Evolutionary conservation across 495 filamentous ascomycete genomes (phyloP).

Genomic region (Pseudomonodictys pantanalensis): DNA sequence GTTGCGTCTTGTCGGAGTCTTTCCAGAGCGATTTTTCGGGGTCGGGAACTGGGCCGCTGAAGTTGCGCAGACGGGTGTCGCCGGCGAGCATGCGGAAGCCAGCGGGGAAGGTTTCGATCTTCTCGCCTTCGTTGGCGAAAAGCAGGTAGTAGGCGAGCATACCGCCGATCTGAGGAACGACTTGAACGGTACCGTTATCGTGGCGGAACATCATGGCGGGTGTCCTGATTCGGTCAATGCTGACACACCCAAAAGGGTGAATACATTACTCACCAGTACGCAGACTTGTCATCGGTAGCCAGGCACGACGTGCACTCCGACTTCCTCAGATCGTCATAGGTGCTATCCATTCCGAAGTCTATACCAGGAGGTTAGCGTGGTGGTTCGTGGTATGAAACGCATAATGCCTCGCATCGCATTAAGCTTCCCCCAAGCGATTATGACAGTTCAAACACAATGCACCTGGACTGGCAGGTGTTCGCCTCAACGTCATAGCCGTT

Average conservation of each 20-base stretch:
- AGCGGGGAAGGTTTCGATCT: slow-evolving; percentile 71
- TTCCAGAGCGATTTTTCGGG: slow-evolving; percentile 71
- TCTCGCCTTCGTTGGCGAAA: slow-evolving; percentile 46
- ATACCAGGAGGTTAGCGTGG: neutral
- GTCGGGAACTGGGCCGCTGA: slow-evolving; percentile 66
- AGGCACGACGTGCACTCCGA: slow-evolving; percentile 57
- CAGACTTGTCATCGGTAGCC: slow-evolving; percentile 59
- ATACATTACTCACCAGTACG: slow-evolving; percentile 53
- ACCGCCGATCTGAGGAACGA: slow-evolving; percentile 56
- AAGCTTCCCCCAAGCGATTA: slow-evolving; percentile 2
- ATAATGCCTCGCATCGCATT: slow-evolving; percentile 12
- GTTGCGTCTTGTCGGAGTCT: slow-evolving; percentile 57
- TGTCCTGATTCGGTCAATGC: slow-evolving; percentile 18
- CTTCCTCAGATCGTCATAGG: slow-evolving; percentile 44
- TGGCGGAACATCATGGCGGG: slow-evolving; percentile 58
- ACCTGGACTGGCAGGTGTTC: neutral
- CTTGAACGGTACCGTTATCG: slow-evolving; percentile 52
- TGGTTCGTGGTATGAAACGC: neutral
- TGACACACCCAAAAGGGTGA: neutral
- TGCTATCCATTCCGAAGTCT: slow-evolving; percentile 51
- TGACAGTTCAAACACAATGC: slow-evolving; percentile 10
- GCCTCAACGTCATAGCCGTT: neutral
- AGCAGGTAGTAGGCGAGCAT: slow-evolving; percentile 75
- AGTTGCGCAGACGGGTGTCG: slow-evolving; percentile 64
- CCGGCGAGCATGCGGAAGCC: slow-evolving; percentile 87